phyloP scores from a whole-genome alignment of 108 stramenopile genomes.

The Nitzschia sp. region DNA sequence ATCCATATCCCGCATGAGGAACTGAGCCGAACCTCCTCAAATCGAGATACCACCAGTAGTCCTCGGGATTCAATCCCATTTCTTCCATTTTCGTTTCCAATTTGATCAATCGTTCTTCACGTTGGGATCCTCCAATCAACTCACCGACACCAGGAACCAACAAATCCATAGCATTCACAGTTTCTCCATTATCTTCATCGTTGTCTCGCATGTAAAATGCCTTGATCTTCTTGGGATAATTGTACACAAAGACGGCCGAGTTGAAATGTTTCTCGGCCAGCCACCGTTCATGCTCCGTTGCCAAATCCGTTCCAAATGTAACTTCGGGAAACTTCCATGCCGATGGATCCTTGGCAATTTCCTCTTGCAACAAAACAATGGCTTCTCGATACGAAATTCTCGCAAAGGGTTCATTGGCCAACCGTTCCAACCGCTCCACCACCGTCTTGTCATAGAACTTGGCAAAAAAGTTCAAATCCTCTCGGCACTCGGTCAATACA shows the following conservation, averaged over 20 bases:
- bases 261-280: slow-evolving; percentile 91
- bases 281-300: slow-evolving; percentile 98
- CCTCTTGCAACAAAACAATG: slow-evolving; percentile 86
- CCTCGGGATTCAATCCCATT: slow-evolving; percentile 81
- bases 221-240: slow-evolving; percentile 97
- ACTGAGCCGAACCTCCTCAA: slow-evolving; percentile 91
- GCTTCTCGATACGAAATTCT: slow-evolving; percentile 89
- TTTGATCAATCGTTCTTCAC: slow-evolving; percentile 90
- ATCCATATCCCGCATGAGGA: slow-evolving; percentile 98
- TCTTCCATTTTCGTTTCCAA: slow-evolving; percentile 90
- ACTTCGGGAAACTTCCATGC: slow-evolving; percentile 97
- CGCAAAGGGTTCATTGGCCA: slow-evolving; percentile 83
- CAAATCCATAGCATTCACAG: slow-evolving; percentile 98
- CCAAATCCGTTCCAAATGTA: slow-evolving; percentile 96
- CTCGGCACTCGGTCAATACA: slow-evolving; percentile 75
- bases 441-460: slow-evolving; percentile 92
- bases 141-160: slow-evolving; percentile 99
- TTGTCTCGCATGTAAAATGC: slow-evolving; percentile 99
- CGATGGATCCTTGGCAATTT: slow-evolving; percentile 93
- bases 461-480: slow-evolving; percentile 90
- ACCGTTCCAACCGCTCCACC: slow-evolving; percentile 65
- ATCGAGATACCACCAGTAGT: slow-evolving; percentile 98
- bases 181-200: slow-evolving; percentile 92
- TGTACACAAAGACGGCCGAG: slow-evolving; percentile 94
- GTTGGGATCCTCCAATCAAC: slow-evolving; percentile 97